Evolutionary conservation across 768 basidiomycete genomes (phyloP), one percentile per base, ranked within the genome.

Genomic region (Lactarius trivialis): DNA sequence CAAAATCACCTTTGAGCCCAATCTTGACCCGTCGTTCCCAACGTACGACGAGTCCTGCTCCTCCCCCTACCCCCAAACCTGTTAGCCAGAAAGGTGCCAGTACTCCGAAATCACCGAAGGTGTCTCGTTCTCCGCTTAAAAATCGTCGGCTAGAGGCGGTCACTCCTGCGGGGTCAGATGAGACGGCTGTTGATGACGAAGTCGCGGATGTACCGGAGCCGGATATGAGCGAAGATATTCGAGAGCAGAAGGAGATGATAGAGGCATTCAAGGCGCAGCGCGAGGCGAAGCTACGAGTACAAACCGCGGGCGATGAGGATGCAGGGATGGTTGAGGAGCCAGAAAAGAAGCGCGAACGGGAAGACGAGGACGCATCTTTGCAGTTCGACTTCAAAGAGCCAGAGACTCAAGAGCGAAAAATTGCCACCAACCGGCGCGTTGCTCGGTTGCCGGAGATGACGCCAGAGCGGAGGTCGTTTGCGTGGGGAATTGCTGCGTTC

Each of bases 401-500:
- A 8, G 76, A 88, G 72, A 69, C 74, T 1, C 82, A 79, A 51
- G 81, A 86, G 65, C 79, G 83, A 49, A 75, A 74, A 51, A 79
- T 88, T 56, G 80, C 76, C 21, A 80, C 84, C 33, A 93, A 93
- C 71, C 81, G 80, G 52, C 81, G 91, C 51, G 77, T 85, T 55
- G 74, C 79, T 33, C 72, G 82, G 62, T 81, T 82, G 72, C 70
- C 55, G 15, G 64, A 77, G 52, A 70, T 86, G 65, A 81, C 85
- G 66, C 85, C 91, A 12, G 81, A 83, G 69, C 81, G 83, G 68
- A 89, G 88, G 74, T 85, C 85, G 37, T 78, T 87, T 58, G 89
- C 87, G 2, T 94, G 91, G 91, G 92, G 92, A 39, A 77, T 88
- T 21, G 79, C 89, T 39, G 88, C 88, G 21, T 95, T 96, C 73